These are phyloP conservation scores for Coniochaeta sp. DNA, from an alignment of 2,329 filamentous ascomycete species.

Conservation along the genomic window DNA sequence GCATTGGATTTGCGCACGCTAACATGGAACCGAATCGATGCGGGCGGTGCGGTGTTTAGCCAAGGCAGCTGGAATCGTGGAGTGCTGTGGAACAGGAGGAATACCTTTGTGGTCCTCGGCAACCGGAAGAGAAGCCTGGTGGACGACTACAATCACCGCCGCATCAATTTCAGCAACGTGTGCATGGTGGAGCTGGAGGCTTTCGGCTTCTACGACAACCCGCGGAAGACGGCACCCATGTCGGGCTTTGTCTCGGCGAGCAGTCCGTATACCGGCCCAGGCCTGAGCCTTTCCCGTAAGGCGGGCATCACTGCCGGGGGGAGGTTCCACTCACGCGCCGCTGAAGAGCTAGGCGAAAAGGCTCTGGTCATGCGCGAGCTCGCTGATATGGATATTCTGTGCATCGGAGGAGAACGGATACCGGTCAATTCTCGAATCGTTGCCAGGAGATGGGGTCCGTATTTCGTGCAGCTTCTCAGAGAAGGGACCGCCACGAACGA, in stretches of 20 bases:
- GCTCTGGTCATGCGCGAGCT: conserved; percentile 76
- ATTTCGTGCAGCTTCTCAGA: conserved; percentile 84
- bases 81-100: conserved; percentile 85
- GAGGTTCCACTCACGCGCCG: conserved; percentile 65
- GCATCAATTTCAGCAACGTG: conserved; percentile 95
- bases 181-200: conserved; percentile 96
- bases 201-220: conserved; percentile 96
- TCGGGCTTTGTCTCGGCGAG: conserved; percentile 83
- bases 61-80: conserved; percentile 98
- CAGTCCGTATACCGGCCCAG: conserved; percentile 53
- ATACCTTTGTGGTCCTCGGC: conserved; percentile 91
- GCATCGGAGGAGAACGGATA: conserved; percentile 82
- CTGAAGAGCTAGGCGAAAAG: conserved; percentile 78
- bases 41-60: conserved; percentile 86
- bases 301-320: conserved; percentile 65
- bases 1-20: conserved; percentile 81
- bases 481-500: conserved; percentile 69
- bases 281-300: conserved; percentile 49
- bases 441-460: conserved; percentile 84
- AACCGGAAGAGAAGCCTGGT: conserved; percentile 90
- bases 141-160: conserved; percentile 95
- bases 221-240: conserved; percentile 67
- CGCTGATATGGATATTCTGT: conserved; percentile 93
- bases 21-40: conserved; percentile 94
- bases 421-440: conserved; percentile 89